These are phyloP conservation scores for Teunomyces barrocoloradensis DNA, from an alignment of 805 yeast genomes.

Conservation along the genomic window DNA sequence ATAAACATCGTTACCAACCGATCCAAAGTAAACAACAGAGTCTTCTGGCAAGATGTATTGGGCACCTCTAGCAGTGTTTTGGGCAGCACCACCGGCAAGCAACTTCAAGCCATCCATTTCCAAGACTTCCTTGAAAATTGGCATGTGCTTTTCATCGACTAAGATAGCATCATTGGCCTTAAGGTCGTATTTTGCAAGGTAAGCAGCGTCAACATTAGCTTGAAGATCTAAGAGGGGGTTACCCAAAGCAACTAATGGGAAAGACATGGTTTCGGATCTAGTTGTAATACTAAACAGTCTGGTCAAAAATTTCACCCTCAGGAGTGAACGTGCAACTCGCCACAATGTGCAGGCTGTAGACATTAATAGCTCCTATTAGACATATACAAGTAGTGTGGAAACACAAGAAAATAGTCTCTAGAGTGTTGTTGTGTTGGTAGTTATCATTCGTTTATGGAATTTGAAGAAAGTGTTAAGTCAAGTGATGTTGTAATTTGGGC, in stretches of 20 bases:
- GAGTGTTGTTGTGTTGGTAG: no score
- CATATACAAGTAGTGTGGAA: no score
- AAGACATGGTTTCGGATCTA: constrained; percentile 43
- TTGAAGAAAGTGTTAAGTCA: background rate
- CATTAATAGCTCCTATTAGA: no score
- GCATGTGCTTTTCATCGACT: constrained; percentile 77
- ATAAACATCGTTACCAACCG: constrained; percentile 91
- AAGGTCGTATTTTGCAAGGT: constrained; percentile 75
- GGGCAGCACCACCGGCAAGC: constrained; percentile 99
- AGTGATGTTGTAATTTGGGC: background rate
- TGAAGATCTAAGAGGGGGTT: constrained; percentile 90
- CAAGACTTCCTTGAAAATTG: constrained; percentile 79
- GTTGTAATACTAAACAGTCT: background rate
- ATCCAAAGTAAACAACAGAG: constrained; percentile 91
- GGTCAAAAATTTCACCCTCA: constrained; percentile 3
- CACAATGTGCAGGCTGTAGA: background rate
- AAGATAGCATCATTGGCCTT: constrained; percentile 94
- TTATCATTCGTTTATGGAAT: background rate
- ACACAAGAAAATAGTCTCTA: no score
- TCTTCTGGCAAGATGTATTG: constrained; percentile 81
- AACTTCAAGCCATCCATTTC: constrained; percentile 56
- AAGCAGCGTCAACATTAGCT: constrained; percentile 65
- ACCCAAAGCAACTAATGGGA: constrained; percentile 79
- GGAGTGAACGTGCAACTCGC: constrained; percentile 2
- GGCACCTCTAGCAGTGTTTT: constrained; percentile 98